phyloP scores from a whole-genome alignment of 2,329 filamentous ascomycete genomes.

The Allantophomopsis cytisporea region DNA sequence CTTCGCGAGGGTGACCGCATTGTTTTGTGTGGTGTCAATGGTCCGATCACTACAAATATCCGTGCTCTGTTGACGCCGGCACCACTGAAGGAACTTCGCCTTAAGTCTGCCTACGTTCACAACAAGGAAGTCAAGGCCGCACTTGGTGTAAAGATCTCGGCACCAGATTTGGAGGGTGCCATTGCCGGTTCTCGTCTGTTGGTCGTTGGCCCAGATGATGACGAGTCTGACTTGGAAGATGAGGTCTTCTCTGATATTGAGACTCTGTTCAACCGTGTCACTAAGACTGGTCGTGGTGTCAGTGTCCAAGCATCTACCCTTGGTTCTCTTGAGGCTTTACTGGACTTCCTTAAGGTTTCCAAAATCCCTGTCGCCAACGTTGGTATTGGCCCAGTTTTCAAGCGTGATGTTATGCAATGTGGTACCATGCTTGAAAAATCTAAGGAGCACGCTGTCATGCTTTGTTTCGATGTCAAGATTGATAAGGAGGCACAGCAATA shows the following conservation, averaged over 20 bases:
- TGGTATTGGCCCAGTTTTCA: conserved; percentile 93
- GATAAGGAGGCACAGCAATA: conserved; percentile 91
- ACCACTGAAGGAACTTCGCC: conserved; percentile 81
- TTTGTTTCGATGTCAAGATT: conserved; percentile 98
- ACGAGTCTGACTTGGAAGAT: conserved; percentile 92
- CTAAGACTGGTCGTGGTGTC: conserved; percentile 86
- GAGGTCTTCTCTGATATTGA: conserved; percentile 94
- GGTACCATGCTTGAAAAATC: conserved; percentile 94
- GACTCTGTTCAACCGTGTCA: conserved; percentile 79
- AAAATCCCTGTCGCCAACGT: conserved; percentile 98
- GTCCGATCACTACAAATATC: conserved; percentile 89
- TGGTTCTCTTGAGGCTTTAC: conserved; percentile 85
- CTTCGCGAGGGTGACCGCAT: conserved; percentile 89
- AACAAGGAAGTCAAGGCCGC: conserved; percentile 99
- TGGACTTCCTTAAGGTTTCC: conserved; percentile 89
- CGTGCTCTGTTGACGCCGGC: conserved; percentile 87
- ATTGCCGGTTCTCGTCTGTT: conserved; percentile 93
- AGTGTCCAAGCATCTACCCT: conserved; percentile 95
- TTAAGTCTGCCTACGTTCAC: conserved; percentile 95
- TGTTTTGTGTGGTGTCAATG: conserved; percentile 92
- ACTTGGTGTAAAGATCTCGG: conserved; percentile 96
- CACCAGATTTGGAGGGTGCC: conserved; percentile 86
- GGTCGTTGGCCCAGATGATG: conserved; percentile 87
- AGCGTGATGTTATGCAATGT: conserved; percentile 92
- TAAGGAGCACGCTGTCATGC: conserved; percentile 95